These are phyloP conservation scores for Rachicladosporium sp. DNA, from an alignment of 2,329 filamentous ascomycete species.

Conservation along the genomic window DNA sequence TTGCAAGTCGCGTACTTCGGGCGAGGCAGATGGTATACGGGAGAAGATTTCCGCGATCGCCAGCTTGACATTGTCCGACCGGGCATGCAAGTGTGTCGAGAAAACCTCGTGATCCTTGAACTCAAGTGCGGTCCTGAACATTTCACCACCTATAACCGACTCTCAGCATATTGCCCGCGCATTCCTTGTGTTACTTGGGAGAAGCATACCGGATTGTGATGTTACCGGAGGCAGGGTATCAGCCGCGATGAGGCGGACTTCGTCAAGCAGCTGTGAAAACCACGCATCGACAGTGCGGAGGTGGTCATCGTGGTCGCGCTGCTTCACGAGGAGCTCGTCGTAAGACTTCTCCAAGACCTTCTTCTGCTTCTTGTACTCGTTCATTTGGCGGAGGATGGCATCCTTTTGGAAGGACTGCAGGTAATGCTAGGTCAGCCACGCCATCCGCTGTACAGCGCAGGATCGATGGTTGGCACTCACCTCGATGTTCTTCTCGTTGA, in stretches of 20 bases:
- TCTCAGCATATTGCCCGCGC: slow-evolving; percentile 19
- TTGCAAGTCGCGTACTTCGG: slow-evolving; percentile 63
- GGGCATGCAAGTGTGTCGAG: slow-evolving; percentile 64
- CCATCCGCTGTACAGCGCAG: slow-evolving; percentile 3
- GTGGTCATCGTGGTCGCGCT: slow-evolving; percentile 82
- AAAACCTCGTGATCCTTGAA: slow-evolving; percentile 51
- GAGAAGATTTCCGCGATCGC: slow-evolving; percentile 59
- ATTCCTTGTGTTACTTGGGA: slow-evolving; percentile 9
- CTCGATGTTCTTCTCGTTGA: slow-evolving; percentile 61
- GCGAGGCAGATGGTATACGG: slow-evolving; percentile 38
- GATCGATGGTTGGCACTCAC: slow-evolving; percentile 40
- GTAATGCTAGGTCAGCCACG: background rate
- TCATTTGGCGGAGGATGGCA: slow-evolving; percentile 94
- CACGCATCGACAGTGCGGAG: slow-evolving; percentile 81
- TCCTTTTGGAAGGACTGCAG: slow-evolving; percentile 81
- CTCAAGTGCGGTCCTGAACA: slow-evolving; percentile 40
- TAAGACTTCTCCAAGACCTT: slow-evolving; percentile 67
- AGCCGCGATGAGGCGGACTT: slow-evolving; percentile 32
- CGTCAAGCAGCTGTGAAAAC: slow-evolving; percentile 64
- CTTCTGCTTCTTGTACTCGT: slow-evolving; percentile 90
- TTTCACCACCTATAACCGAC: slow-evolving; percentile 20
- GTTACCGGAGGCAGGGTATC: slow-evolving; percentile 22
- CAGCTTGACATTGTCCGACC: slow-evolving; percentile 62
- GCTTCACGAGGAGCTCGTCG: slow-evolving; percentile 65
- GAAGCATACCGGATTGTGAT: slow-evolving; percentile 19